Percentiles rank a stretch among this genome's conserved stretches.
Conservation (phyloP, 495 filamentous ascomycete species). For the Aspergillus indologenus region DNA sequence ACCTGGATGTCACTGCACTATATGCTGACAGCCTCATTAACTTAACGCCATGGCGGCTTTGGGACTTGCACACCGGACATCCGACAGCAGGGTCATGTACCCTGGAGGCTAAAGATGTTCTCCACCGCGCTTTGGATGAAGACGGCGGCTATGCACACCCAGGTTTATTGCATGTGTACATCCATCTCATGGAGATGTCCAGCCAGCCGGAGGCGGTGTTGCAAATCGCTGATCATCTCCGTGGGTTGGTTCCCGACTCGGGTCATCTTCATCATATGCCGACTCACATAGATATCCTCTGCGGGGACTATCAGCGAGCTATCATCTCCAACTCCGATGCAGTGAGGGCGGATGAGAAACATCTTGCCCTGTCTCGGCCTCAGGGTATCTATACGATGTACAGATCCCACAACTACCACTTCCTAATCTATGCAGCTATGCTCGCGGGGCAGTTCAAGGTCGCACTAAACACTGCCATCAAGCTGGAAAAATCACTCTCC, state of each 20-base stretch:
- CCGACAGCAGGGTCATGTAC: slow-evolving; percentile 53
- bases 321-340: slow-evolving; percentile 61
- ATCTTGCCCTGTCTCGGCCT: slow-evolving; percentile 46
- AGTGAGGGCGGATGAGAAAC: slow-evolving; percentile 60
- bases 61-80: slow-evolving; percentile 57
- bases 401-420: slow-evolving; percentile 63
- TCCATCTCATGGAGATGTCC: slow-evolving; percentile 76
- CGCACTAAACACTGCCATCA: slow-evolving; percentile 51
- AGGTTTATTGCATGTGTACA: slow-evolving; percentile 66
- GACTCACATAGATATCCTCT: slow-evolving; percentile 63
- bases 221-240: slow-evolving; percentile 54
- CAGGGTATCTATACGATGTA: slow-evolving; percentile 69
- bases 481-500: slow-evolving; percentile 53
- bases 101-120: slow-evolving; percentile 51
- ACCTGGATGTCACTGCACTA: slow-evolving; percentile 59
- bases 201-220: slow-evolving; percentile 56
- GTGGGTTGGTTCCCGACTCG: slow-evolving; percentile 60
- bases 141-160: slow-evolving; percentile 49
- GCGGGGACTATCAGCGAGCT: slow-evolving; percentile 62
- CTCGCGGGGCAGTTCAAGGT: slow-evolving; percentile 57
- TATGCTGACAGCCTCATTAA: slow-evolving; percentile 70
- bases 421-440: slow-evolving; percentile 69
- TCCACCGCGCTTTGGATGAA: slow-evolving; percentile 50
- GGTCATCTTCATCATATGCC: slow-evolving; percentile 77
- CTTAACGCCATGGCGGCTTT: slow-evolving; percentile 64